phyloP scores from a whole-genome alignment of 2,329 filamentous ascomycete genomes.

The Claviceps fusiformis region DNA sequence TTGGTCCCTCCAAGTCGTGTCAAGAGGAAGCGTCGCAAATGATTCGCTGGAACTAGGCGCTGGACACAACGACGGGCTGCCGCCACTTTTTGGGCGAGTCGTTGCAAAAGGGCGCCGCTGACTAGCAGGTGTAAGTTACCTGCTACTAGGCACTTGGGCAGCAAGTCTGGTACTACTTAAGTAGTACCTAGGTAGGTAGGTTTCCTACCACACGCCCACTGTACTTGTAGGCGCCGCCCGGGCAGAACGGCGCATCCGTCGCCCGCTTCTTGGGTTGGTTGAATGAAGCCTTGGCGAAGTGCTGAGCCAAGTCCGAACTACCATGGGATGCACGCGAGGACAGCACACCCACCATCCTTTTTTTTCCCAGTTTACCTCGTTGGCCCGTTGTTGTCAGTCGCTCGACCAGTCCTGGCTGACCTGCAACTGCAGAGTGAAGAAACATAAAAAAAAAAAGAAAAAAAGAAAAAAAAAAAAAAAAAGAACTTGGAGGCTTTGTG shows the following conservation, averaged over 20 bases:
- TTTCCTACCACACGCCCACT: too few species aligned
- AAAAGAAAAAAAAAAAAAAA: too few species aligned
- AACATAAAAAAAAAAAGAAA: too few species aligned
- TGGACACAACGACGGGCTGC: neutral
- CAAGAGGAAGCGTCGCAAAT: neutral
- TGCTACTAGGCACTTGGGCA: too few species aligned
- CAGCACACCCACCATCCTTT: neutral
- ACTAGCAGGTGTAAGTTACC: too few species aligned
- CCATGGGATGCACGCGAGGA: neutral
- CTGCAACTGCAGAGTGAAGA: conserved; percentile 1
- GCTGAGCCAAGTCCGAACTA: neutral
- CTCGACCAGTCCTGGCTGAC: neutral
- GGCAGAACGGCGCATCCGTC: neutral
- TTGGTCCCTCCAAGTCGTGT: neutral
- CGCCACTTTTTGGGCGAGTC: neutral
- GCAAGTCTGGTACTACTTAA: too few species aligned
- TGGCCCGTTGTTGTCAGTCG: neutral
- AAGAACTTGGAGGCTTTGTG: conserved; percentile 8
- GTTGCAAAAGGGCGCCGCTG: neutral
- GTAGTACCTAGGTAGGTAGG: too few species aligned
- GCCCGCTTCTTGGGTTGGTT: neutral
- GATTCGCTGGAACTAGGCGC: neutral
- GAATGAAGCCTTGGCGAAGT: neutral
- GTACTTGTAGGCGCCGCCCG: neutral
- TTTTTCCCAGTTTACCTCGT: neutral